Conservation (phyloP, 768 basidiomycete species). For the Dictyophora rubrovolvata region DNA sequence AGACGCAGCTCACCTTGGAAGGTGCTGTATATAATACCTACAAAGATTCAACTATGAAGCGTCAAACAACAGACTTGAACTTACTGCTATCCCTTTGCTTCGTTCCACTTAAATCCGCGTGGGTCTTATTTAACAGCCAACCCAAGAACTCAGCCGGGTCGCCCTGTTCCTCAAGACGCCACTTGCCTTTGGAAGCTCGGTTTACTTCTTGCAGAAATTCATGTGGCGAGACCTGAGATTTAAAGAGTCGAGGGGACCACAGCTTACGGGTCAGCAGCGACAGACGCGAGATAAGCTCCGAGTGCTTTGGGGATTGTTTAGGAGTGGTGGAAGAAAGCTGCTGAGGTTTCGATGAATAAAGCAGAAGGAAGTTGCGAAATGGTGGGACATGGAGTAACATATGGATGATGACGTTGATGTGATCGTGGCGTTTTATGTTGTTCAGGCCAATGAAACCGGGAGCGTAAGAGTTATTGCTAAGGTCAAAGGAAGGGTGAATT, state of each 20-base stretch:
- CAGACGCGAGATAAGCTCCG: slow-evolving; percentile 84
- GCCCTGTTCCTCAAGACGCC: slow-evolving; percentile 87
- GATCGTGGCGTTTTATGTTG: slow-evolving; percentile 95
- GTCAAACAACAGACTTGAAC: slow-evolving; percentile 22
- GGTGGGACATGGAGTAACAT: slow-evolving; percentile 85
- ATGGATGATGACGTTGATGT: slow-evolving; percentile 96
- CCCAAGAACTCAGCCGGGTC: slow-evolving; percentile 94
- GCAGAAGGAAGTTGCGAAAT: slow-evolving; percentile 76
- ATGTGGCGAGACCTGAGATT: slow-evolving; percentile 97
- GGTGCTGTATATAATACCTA: slow-evolving; percentile 84
- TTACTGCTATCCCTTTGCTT: slow-evolving; percentile 84
- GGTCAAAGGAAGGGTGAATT: slow-evolving; percentile 74
- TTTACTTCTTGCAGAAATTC: slow-evolving; percentile 97
- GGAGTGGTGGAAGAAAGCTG: slow-evolving; percentile 37
- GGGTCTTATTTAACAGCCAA: slow-evolving; percentile 90
- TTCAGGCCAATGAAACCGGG: slow-evolving; percentile 95
- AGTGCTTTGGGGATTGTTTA: slow-evolving; percentile 46
- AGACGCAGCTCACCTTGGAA: slow-evolving; percentile 92
- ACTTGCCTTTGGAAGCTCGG: slow-evolving; percentile 80
- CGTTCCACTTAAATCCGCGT: slow-evolving; percentile 90
- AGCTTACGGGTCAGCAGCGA: slow-evolving; percentile 82
- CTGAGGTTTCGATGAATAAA: slow-evolving; percentile 24
- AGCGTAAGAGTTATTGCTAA: slow-evolving; percentile 69
- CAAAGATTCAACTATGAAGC: slow-evolving; percentile 12
- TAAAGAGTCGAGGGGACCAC: slow-evolving; percentile 96